A percentile compares a stretch with the other conserved stretches of the same genome.
Evolutionary conservation across 306 rosid genomes (phyloP).

Genomic region (Rosa multiflora): DNA sequence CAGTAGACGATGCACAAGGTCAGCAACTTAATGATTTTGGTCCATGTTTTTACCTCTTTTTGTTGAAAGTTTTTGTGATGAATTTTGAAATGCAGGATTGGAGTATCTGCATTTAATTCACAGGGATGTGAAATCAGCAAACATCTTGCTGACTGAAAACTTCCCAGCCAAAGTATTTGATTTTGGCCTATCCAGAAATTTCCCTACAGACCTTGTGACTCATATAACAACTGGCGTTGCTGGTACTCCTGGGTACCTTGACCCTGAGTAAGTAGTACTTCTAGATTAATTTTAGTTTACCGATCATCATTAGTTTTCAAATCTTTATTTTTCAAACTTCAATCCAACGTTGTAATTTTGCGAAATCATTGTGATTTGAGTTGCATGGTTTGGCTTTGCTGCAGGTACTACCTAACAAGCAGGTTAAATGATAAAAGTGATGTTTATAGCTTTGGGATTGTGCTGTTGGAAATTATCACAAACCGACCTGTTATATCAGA

Average conservation of each 20-base stretch:
- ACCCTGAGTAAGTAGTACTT: neutral
- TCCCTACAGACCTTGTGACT: neutral
- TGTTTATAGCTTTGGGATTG: conserved; percentile 24
- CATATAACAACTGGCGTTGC: conserved; percentile 36
- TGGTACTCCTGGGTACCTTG: conserved; percentile 44
- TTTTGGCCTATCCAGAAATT: neutral
- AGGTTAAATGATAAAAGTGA: conserved; percentile 20
- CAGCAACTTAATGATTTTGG: no score
- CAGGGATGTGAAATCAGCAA: neutral
- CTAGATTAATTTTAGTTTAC: neutral
- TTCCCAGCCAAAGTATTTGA: neutral
- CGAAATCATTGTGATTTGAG: neutral
- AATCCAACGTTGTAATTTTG: neutral
- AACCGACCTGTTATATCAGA: neutral
- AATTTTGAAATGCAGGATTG: neutral
- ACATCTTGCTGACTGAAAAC: neutral
- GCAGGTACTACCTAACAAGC: conserved; percentile 14
- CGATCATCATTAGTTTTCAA: neutral
- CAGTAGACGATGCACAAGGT: conserved; percentile 26
- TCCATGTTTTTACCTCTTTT: no score
- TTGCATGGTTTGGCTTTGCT: neutral
- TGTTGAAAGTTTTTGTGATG: neutral
- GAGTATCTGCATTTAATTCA: neutral
- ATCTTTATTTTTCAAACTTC: neutral
- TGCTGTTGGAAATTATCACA: conserved; percentile 17